These are phyloP conservation scores for Crithidia acanthocephali DNA, from an alignment of 208 protist species.

Conservation along the genomic window DNA sequence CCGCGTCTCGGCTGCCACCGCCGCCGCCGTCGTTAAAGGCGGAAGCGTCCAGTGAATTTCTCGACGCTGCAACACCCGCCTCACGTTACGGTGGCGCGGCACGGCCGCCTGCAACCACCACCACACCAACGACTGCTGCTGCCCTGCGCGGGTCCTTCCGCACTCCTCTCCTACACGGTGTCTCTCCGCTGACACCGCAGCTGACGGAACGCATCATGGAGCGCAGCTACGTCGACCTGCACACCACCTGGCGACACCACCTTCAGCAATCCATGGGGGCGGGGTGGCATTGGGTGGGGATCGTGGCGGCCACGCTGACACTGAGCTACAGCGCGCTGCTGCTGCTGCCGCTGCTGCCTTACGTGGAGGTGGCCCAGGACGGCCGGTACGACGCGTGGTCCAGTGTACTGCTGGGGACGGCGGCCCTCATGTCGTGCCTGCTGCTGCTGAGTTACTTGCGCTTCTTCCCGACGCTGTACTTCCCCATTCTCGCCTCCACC, in stretches of 20 bases:
- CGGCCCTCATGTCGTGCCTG: conserved; percentile 42
- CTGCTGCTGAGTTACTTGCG: conserved; percentile 55
- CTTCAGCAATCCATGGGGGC: conserved; percentile 45
- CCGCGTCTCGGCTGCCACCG: background rate
- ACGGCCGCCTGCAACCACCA: no score
- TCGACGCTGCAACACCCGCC: background rate
- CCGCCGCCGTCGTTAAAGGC: background rate
- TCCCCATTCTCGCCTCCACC: conserved; percentile 45
- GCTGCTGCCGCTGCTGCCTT: conserved; percentile 24
- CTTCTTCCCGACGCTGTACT: conserved; percentile 60
- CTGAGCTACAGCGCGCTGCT: conserved; percentile 39
- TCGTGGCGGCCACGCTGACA: conserved; percentile 31
- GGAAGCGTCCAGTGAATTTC: background rate
- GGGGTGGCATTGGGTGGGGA: conserved; percentile 48
- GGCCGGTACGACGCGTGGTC: conserved; percentile 31
- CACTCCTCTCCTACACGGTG: background rate
- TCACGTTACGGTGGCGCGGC: background rate
- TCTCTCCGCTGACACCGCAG: conserved; percentile 19
- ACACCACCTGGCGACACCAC: conserved; percentile 46
- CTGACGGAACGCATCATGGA: conserved; percentile 36
- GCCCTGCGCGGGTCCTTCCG: background rate
- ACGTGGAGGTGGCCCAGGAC: conserved; percentile 18
- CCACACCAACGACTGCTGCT: background rate
- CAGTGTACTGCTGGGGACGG: conserved; percentile 42
- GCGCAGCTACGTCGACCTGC: conserved; percentile 50